Base-by-base conservation (phyloP, 129 eudicot species). In the Artemisia tridentata region DNA sequence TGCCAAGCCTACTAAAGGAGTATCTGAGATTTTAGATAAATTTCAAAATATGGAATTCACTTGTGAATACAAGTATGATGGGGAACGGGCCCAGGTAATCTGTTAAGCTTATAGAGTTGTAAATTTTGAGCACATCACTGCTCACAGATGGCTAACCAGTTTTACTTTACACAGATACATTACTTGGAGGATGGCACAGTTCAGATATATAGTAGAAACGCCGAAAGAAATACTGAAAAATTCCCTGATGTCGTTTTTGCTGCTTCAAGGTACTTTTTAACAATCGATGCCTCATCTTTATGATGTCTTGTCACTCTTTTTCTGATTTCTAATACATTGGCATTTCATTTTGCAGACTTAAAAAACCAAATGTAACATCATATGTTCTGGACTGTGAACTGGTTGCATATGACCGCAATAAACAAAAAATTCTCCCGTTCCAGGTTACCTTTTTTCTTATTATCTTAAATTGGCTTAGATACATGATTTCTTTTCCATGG, bases 41-140 rank as follows among this genome's bases (percentile, higher is more conserved):
- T 93, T 93, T 86, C 97, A 93, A 43, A 89, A 90, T 81, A 93
- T 82, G 90, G 96, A 85, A 46, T 93, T 77, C 75, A 93, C 98
- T 47, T 93, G 98, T 80, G 98, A 93, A 67, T 93, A 89, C 82
- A 93, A 93, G 75, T 93, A 93, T 75, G 98, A 93, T 66, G 98
- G 98, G 23, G 98, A 93, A 78, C 95, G 98, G 72, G 97, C 98
- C 63, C 98, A 93, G 96, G 98, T 89, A 72, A 75, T n/a, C 12
- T 65, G 41, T 54, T 46, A 51, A 15, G 15, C 54, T 45, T 47
- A 64, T 18, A 3, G 9, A 4, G 53, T 29, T 54, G 21, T 57
- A 16, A 13, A 60, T 43, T 41, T 18, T 3, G 2, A 51, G 3
- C 18, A 20, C 46, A 29, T 38, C 2, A 0, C 45, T 38, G 45